Base-by-base conservation (phyloP, 164 flowering plant genomes). In the Piper betle region DNA sequence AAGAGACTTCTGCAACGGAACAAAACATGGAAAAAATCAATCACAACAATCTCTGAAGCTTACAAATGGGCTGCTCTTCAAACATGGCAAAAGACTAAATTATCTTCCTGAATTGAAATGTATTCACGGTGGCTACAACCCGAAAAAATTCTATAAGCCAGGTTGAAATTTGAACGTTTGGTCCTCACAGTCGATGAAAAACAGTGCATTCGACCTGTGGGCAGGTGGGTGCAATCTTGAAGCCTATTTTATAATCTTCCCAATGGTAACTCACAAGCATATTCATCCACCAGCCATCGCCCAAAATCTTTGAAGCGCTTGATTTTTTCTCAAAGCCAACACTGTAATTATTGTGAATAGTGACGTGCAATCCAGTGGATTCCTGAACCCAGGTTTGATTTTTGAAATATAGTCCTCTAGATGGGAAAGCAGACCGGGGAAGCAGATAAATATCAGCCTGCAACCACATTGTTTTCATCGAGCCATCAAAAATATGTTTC, bases 401-500 rank as follows among this genome's bases (percentile, higher is more conserved):
- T 81, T 83, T 91, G 83, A 94, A 94, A 74, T 94, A 91, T 55
- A 94, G 68, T 5, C 99, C 95, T 46, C 99, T 97, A 0, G 91
- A 85, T 63, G 95, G 97, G 66, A 91, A 94, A 68, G 93, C 99
- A 39, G 75, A 77, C 72, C 91, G 97, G 3, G 93, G 91, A 7
- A 91, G 82, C 73, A 93, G 73, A 73, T 86, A 93, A 56, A 88
- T 68, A 72, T 93, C 96, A 71, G 83, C 97, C 97, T 90, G 88
- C 65, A 56, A 33, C 18, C 39, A 20, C 33, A 9, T 37, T 37
- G 4, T 20, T 10, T 55, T 55, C 58, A 16, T 33, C 10, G 13
- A 20, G 13, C 12, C 4, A 37, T 20, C 38, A 25, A 15, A 20
- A 20, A 10, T 20, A 25, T 3, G 1, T 12, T 20, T 8, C 6